Evolutionary conservation across 2,329 filamentous ascomycete species (phyloP).

Genomic region (Hyphodiscus sp.): DNA sequence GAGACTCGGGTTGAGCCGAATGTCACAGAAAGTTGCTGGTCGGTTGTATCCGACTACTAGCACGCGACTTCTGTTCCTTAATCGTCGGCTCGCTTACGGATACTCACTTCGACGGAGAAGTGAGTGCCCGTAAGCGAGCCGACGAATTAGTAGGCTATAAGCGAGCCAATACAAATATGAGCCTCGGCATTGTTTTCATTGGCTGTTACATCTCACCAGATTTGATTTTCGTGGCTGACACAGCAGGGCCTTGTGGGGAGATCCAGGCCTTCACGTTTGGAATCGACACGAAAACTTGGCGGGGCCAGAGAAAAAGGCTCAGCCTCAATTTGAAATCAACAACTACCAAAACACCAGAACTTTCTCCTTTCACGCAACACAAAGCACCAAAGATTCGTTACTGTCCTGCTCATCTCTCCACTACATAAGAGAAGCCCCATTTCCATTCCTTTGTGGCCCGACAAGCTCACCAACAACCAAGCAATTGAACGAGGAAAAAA

Average conservation of each 20-base stretch:
- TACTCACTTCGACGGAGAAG: no score
- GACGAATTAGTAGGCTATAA: no score
- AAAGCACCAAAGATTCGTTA: not conserved
- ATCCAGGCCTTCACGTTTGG: slow-evolving; percentile 15
- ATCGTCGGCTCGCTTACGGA: no score
- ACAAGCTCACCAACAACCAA: not conserved
- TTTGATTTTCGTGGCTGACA: not conserved
- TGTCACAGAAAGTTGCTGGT: no score
- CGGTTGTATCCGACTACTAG: no score
- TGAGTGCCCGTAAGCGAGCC: no score
- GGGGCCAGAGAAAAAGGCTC: slow-evolving; percentile 7
- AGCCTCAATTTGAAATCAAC: slow-evolving; percentile 22
- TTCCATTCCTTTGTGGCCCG: not conserved
- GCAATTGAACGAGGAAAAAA: slow-evolving; percentile 8
- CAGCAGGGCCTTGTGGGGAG: not conserved
- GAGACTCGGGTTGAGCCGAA: no score
- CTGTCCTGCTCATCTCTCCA: not conserved
- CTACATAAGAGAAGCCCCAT: not conserved
- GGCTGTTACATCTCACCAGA: no score
- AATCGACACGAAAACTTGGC: slow-evolving; percentile 16
- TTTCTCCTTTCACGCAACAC: slow-evolving; percentile 3
- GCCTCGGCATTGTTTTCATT: no score
- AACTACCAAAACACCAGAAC: slow-evolving; percentile 4
- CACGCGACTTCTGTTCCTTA: no score
- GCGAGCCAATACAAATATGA: no score